Evolutionary conservation across 495 filamentous ascomycete species (phyloP), one percentile per base, ranked within the genome.

Genomic region (Penicillium cosmopolitanum): DNA sequence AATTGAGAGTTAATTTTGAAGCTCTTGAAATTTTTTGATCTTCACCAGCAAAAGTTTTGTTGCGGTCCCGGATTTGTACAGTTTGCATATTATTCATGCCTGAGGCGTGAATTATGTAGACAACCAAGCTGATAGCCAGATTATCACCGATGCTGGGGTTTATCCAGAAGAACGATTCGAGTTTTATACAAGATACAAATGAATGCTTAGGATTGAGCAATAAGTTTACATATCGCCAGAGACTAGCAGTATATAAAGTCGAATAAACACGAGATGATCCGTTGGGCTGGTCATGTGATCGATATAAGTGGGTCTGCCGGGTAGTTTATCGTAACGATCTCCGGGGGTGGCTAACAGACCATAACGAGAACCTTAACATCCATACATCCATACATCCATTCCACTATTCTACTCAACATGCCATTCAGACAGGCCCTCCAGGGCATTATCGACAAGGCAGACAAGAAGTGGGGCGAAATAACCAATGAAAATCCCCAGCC

Each of bases 361-460:
- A 31, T 31, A 31, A 8, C 16, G 38, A 54, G 53, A 56, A 31
- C 5, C 28, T 7, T 31, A 6, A 31, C 28, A 31, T 31, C 25
- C 25, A 28, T 5, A 28, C 28, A n/a, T n/a, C n/a, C 28, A 9
- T 6, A 31, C 28, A 31, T 31, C 6, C 28, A 31, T 31, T 1
- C 28, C 5, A 9, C 6, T 7, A n/a, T n/a, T 38, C 36, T 38
- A n/a, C 53, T 60, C 64, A 64, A 64, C 33, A 69, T 69, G 67
- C 61, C 67, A 55, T 67, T 69, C 64, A 65, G 64, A 69, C 64
- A 69, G 47, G 62, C 65, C 0, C 42, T 69, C 54, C 64, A 69
- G 48, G 67, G 61, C 40, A 62, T 69, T 40, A 31, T 69, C 42
- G 50, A 67, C 36, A 69, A 69, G 51, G 67, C 59, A 50, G 67